Conservation (phyloP, 257 asterid genomes). For the Thymus quinquecostatus region DNA sequence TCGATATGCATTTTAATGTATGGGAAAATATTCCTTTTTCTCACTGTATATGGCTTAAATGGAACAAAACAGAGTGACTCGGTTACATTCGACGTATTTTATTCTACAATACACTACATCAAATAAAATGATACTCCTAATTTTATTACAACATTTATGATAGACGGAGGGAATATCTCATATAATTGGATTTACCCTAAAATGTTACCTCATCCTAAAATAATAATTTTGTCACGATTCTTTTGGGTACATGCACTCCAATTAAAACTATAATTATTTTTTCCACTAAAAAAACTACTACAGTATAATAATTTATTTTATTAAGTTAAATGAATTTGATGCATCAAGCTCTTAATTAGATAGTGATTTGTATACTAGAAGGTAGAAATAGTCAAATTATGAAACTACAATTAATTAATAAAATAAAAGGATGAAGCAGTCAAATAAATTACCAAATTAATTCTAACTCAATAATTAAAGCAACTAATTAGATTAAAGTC, state of each 20-base stretch:
- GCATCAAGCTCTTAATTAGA: background rate
- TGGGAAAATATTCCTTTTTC: too few species aligned
- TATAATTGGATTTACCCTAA: too few species aligned
- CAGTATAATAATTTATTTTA: too few species aligned
- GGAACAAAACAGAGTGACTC: too few species aligned
- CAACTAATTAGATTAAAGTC: background rate
- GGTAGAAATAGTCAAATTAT: constrained; percentile 29
- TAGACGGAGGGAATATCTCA: too few species aligned
- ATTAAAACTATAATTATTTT: background rate
- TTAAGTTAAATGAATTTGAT: background rate
- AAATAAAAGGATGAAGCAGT: constrained; percentile 5
- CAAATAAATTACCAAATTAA: background rate
- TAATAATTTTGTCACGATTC: background rate
- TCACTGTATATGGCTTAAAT: too few species aligned
- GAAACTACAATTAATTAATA: background rate
- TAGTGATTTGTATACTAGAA: constrained; percentile 18
- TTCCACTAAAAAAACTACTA: too few species aligned
- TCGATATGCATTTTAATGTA: too few species aligned
- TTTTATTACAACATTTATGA: too few species aligned
- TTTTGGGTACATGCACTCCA: background rate
- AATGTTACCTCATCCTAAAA: background rate
- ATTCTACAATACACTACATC: too few species aligned
- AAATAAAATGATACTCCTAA: too few species aligned
- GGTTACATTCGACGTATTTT: too few species aligned
- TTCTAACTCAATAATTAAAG: constrained; percentile 10